phyloP scores from a whole-genome alignment of 148 eudicot genomes.

The Oxyria digyna region DNA sequence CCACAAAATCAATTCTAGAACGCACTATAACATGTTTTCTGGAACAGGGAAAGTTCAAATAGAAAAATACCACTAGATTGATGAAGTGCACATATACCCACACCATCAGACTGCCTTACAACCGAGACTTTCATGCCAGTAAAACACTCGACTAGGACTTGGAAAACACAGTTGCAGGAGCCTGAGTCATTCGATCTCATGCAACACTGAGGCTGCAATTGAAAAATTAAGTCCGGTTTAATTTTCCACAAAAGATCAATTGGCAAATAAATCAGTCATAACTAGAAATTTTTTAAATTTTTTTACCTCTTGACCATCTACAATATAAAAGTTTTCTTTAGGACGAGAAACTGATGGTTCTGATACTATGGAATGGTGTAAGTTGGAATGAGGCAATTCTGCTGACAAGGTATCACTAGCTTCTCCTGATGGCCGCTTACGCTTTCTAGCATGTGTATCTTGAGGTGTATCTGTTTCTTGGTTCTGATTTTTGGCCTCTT shows the following conservation, averaged over 20 bases:
- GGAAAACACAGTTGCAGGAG: conserved; percentile 46
- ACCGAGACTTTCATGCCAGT: conserved; percentile 50
- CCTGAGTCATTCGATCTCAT: conserved; percentile 24
- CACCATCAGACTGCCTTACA: conserved; percentile 30
- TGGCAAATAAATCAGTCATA: neutral
- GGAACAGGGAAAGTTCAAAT: neutral
- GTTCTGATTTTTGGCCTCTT: conserved; percentile 6
- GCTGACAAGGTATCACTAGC: conserved; percentile 14
- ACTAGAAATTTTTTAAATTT: conserved; percentile 3
- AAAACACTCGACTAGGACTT: conserved; percentile 44
- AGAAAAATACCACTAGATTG: conserved; percentile 59
- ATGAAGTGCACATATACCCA: conserved; percentile 44
- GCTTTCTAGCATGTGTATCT: conserved; percentile 30
- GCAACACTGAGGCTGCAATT: conserved; percentile 58
- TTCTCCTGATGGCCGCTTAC: conserved; percentile 21
- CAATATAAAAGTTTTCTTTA: neutral
- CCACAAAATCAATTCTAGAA: neutral
- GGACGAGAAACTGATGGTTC: conserved; percentile 10
- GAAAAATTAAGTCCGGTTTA: neutral
- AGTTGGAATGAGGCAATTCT: conserved; percentile 11
- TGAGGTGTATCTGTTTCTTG: conserved; percentile 14
- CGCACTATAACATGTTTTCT: neutral
- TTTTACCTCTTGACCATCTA: conserved; percentile 5
- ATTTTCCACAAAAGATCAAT: neutral
- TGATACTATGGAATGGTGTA: conserved; percentile 10